A percentile compares a stretch with the other conserved stretches of the same genome.
Evolutionary conservation across 306 rosid genomes (phyloP).

Genomic region (Sindora glabra): DNA sequence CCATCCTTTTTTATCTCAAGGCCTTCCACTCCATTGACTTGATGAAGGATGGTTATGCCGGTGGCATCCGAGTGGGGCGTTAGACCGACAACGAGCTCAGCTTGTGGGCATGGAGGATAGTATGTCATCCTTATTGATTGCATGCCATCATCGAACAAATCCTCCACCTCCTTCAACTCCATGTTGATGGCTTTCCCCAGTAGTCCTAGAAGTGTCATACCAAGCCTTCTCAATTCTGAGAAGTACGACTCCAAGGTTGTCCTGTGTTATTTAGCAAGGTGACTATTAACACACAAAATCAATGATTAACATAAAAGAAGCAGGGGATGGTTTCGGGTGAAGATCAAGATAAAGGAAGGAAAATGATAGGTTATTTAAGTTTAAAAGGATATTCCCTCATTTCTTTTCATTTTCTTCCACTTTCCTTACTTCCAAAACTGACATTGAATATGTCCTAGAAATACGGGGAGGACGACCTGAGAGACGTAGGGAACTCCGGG

Average conservation of each 20-base stretch:
- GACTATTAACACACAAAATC: too few species aligned
- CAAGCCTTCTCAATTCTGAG: slow-evolving; percentile 32
- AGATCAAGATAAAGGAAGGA: too few species aligned
- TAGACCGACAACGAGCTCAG: slow-evolving; percentile 54
- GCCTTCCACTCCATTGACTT: slow-evolving; percentile 64
- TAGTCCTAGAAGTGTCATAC: slow-evolving; percentile 28
- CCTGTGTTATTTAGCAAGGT: slow-evolving; percentile 21
- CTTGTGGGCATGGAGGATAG: slow-evolving; percentile 74
- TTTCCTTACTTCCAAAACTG: too few species aligned
- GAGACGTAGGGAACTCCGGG: slow-evolving; percentile 40
- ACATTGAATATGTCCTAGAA: background rate
- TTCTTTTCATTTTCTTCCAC: too few species aligned
- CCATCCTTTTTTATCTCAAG: slow-evolving; percentile 67
- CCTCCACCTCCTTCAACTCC: slow-evolving; percentile 34
- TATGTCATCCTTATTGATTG: slow-evolving; percentile 59
- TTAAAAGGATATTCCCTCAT: too few species aligned
- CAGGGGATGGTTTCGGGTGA: too few species aligned
- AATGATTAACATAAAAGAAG: too few species aligned
- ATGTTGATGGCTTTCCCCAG: slow-evolving; percentile 41
- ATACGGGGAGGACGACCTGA: slow-evolving; percentile 30
- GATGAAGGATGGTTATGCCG: slow-evolving; percentile 61
- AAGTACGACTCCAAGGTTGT: slow-evolving; percentile 45
- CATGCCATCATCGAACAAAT: slow-evolving; percentile 58
- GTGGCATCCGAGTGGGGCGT: slow-evolving; percentile 64
- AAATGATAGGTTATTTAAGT: too few species aligned